Conservation (phyloP, 225 moss, liverwort and hornwort genomes). For the Anthoceros angustus region DNA sequence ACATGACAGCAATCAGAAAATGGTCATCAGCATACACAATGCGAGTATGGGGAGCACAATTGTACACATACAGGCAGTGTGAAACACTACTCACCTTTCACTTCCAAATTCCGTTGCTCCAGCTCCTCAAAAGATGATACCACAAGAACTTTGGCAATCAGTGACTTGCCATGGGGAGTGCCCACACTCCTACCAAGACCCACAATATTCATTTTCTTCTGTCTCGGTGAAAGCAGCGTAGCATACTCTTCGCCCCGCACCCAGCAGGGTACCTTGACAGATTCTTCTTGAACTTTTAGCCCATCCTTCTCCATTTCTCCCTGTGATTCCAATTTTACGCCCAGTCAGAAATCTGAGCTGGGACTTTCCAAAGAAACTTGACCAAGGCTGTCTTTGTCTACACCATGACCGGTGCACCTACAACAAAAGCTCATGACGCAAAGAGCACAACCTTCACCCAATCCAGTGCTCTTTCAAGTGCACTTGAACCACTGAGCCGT, state of each 20-base stretch:
- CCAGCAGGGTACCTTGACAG: slow-evolving; percentile 60
- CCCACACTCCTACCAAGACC: slow-evolving; percentile 74
- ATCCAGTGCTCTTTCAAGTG: slow-evolving; percentile 54
- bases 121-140: slow-evolving; percentile 63
- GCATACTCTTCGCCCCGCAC: slow-evolving; percentile 62
- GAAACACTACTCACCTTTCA: slow-evolving; percentile 17
- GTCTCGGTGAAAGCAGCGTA: slow-evolving; percentile 47
- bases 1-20: neutral
- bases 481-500: slow-evolving; percentile 56
- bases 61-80: neutral
- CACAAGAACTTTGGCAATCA: slow-evolving; percentile 49
- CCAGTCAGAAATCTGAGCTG: neutral
- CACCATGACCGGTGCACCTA: neutral
- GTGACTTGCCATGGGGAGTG: slow-evolving; percentile 38
- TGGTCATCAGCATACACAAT: neutral
- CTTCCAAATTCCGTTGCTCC: slow-evolving; percentile 20
- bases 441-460: slow-evolving; percentile 40
- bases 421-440: neutral
- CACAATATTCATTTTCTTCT: slow-evolving; percentile 44
- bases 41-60: neutral
- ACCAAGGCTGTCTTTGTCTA: neutral
- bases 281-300: slow-evolving; percentile 38
- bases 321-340: slow-evolving; percentile 7
- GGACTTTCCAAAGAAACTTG: neutral
- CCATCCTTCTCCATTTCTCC: slow-evolving; percentile 36